Evolutionary conservation across 139 green algal species (phyloP).

Genomic region (Yamagishiella unicocca): DNA sequence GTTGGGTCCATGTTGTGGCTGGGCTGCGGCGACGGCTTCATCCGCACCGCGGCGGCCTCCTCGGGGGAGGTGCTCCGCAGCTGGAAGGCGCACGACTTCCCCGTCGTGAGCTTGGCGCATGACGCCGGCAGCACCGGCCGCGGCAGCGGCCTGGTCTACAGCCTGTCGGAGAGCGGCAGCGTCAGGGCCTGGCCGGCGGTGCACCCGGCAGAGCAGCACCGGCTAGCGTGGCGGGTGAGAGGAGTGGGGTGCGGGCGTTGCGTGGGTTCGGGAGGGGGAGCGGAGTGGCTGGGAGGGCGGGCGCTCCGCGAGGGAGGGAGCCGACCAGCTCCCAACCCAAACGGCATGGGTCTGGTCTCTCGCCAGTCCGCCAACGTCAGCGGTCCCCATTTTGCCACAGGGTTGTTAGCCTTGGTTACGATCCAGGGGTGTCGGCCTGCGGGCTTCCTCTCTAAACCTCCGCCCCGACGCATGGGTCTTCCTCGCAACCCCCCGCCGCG

Average conservation of each 20-base stretch:
- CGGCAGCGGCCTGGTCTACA: conserved; percentile 64
- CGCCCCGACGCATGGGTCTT: too few species aligned
- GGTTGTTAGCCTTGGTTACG: too few species aligned
- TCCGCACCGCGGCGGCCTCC: conserved; percentile 53
- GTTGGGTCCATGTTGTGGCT: conserved; percentile 73
- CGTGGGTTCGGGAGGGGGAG: too few species aligned
- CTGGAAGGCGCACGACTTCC: conserved; percentile 73
- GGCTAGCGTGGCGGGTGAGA: conserved; percentile 47
- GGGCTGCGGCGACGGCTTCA: conserved; percentile 67
- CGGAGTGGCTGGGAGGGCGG: not conserved
- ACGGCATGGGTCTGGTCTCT: too few species aligned
- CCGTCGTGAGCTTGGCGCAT: conserved; percentile 61
- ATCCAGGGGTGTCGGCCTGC: too few species aligned
- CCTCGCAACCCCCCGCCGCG: not conserved
- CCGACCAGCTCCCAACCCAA: too few species aligned
- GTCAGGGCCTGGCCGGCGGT: conserved; percentile 73
- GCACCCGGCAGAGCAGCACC: conserved; percentile 6
- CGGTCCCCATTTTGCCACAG: too few species aligned
- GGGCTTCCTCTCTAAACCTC: too few species aligned
- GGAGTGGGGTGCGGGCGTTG: not conserved
- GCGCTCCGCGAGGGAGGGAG: too few species aligned
- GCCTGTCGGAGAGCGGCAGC: conserved; percentile 72
- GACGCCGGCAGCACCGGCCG: conserved; percentile 4
- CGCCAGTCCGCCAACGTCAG: too few species aligned
- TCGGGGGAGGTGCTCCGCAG: not conserved